Evolutionary conservation across 192 early-diverging fungal genomes (phyloP).

Genomic region (Gonapodya sp.): DNA sequence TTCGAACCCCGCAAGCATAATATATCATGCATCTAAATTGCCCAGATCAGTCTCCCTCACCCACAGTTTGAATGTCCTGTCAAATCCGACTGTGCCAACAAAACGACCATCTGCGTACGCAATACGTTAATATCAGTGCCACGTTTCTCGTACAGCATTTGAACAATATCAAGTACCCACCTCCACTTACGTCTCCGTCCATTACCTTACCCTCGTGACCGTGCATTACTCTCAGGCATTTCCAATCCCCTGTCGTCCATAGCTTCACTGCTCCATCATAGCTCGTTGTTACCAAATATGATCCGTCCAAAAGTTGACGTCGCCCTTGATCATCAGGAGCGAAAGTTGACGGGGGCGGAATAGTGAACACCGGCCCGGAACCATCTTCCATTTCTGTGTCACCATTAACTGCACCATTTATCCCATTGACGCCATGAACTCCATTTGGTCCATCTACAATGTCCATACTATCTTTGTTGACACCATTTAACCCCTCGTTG

Average conservation of each 20-base stretch:
- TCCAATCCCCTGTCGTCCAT: conserved; percentile 91
- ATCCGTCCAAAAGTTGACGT: conserved; percentile 44
- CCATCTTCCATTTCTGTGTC: conserved; percentile 28
- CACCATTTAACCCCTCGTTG: conserved; percentile 10
- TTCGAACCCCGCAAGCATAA: too few species aligned
- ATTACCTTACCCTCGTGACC: conserved; percentile 88
- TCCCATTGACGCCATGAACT: neutral
- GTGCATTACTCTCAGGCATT: conserved; percentile 72
- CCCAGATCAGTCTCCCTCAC: conserved; percentile 30
- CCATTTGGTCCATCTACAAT: conserved; percentile 18
- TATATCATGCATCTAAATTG: neutral
- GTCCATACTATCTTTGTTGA: conserved; percentile 13
- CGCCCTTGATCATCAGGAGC: conserved; percentile 16
- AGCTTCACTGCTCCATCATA: conserved; percentile 90
- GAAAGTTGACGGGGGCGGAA: neutral
- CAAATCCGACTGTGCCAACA: conserved; percentile 78
- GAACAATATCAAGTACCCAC: conserved; percentile 21
- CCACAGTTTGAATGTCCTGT: conserved; percentile 94
- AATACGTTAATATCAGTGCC: neutral
- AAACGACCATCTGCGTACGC: conserved; percentile 57
- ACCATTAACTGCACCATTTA: conserved; percentile 12
- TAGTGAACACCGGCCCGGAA: neutral
- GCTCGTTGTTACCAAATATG: conserved; percentile 67
- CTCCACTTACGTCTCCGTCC: conserved; percentile 67
- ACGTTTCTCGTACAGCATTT: too few species aligned